phyloP scores from a whole-genome alignment of 192 early-diverging fungal genomes.

The Entrophospora sp. region DNA sequence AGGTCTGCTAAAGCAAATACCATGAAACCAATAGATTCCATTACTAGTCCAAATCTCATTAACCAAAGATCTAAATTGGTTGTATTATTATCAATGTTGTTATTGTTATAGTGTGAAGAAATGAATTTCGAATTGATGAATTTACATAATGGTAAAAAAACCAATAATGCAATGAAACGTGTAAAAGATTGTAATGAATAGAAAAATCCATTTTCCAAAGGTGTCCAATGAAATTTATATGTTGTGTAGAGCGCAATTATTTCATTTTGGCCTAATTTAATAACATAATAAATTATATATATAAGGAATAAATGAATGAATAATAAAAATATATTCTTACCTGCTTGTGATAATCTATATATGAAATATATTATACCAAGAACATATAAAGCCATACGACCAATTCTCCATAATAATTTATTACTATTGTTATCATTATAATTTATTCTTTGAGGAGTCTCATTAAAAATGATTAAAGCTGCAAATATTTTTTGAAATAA shows the following conservation, averaged over 20 bases:
- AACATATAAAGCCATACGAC: slow-evolving; percentile 2
- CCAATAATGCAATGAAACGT: slow-evolving; percentile 1
- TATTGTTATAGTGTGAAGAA: neutral
- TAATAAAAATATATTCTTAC: neutral
- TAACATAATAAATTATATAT: neutral
- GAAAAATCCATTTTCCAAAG: slow-evolving; percentile 13
- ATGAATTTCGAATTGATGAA: neutral
- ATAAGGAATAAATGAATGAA: neutral
- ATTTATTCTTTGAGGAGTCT: neutral
- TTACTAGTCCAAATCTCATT: slow-evolving; percentile 27
- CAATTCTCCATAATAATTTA: neutral
- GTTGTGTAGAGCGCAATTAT: slow-evolving; percentile 13
- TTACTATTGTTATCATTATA: neutral
- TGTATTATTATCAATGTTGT: too few relatives aligned
- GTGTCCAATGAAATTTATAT: slow-evolving; percentile 10
- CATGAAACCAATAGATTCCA: slow-evolving; percentile 30
- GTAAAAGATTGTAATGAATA: slow-evolving; percentile 1
- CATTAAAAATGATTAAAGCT: neutral
- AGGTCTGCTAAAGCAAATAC: slow-evolving; percentile 27
- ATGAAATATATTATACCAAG: slow-evolving; percentile 15
- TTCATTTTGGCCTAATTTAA: slow-evolving; percentile 12
- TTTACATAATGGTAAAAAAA: slow-evolving; percentile 1
- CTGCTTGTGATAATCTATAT: slow-evolving; percentile 14
- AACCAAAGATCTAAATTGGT: slow-evolving; percentile 34
- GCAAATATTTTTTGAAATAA: neutral